Evolutionary conservation across 352 stramenopile species (phyloP).

Genomic region (Phytophthora kernoviae): DNA sequence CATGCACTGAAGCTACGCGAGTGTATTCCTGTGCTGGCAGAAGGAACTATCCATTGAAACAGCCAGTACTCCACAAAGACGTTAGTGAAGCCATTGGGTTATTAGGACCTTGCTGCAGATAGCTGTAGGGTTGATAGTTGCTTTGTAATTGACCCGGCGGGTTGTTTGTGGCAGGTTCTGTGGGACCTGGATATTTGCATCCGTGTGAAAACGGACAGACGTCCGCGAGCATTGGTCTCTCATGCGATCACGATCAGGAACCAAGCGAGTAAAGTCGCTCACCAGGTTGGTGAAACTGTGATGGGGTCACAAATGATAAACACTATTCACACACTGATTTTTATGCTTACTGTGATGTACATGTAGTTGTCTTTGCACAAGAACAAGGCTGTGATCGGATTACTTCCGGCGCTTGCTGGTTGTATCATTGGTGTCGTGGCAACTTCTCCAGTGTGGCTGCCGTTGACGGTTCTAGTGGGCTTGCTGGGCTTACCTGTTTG

Average conservation of each 20-base stretch:
- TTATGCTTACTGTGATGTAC: background rate
- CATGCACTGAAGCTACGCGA: conserved; percentile 46
- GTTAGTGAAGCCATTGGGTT: conserved; percentile 25
- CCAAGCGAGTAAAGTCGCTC: conserved; percentile 34
- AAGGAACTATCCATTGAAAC: conserved; percentile 48
- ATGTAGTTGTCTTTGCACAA: conserved; percentile 60
- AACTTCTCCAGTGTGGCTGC: conserved; percentile 63
- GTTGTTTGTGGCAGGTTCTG: conserved; percentile 18
- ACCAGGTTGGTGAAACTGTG: no score
- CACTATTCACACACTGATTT: no score
- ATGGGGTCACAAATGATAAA: no score
- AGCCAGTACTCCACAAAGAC: conserved; percentile 31
- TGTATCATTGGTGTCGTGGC: conserved; percentile 48
- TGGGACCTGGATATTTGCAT: conserved; percentile 43
- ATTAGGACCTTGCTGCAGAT: no score
- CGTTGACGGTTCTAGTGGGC: conserved; percentile 55
- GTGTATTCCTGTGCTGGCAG: conserved; percentile 54
- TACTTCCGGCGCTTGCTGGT: conserved; percentile 53
- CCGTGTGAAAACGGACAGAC: conserved; percentile 44
- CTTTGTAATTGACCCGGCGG: background rate
- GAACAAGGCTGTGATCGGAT: conserved; percentile 54
- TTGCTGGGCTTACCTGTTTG: conserved; percentile 69
- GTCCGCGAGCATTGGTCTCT: conserved; percentile 48
- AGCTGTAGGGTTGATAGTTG: background rate
- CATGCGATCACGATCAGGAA: conserved; percentile 48